These are phyloP conservation scores for Dictyostelium discoideum DNA, from an alignment of 78 protist genomes.

Conservation along the genomic window DNA sequence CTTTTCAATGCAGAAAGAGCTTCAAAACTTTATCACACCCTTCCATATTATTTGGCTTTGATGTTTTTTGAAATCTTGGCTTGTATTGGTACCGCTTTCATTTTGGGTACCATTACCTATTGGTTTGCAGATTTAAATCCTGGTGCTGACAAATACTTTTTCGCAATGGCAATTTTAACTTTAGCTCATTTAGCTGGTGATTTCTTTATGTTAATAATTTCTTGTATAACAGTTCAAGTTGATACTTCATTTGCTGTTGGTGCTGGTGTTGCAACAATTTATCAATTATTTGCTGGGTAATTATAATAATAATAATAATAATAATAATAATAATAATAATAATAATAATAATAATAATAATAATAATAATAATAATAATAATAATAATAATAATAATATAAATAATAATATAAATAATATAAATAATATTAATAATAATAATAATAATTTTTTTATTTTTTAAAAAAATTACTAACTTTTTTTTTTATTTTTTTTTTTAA, in stretches of 20 bases:
- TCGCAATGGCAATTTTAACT: conserved; percentile 32
- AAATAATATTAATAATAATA: too few relatives aligned
- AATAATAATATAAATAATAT: too few relatives aligned
- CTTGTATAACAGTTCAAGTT: conserved; percentile 47
- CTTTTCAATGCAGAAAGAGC: conserved; percentile 69
- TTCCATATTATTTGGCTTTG: conserved; percentile 58
- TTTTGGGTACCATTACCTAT: conserved; percentile 61
- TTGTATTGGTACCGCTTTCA: conserved; percentile 42
- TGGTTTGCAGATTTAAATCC: conserved; percentile 31
- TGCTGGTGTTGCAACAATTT: conserved; percentile 62
- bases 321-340: too few relatives aligned
- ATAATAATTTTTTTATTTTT: too few relatives aligned
- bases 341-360: not conserved
- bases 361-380: not conserved
- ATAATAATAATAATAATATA: not conserved
- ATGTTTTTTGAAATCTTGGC: conserved; percentile 70
- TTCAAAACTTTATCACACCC: conserved; percentile 39
- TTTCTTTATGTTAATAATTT: conserved; percentile 29
- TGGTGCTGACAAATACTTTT: conserved; percentile 42
- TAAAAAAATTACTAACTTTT: too few relatives aligned
- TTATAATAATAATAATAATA: too few relatives aligned
- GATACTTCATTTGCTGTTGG: conserved; percentile 67
- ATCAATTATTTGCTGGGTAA: conserved; percentile 64
- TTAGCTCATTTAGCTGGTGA: conserved; percentile 69
- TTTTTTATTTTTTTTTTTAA: not conserved